Evolutionary conservation across 495 filamentous ascomycete genomes (phyloP), one percentile per base, ranked within the genome.

Genomic region (Delitschia confertaspora): DNA sequence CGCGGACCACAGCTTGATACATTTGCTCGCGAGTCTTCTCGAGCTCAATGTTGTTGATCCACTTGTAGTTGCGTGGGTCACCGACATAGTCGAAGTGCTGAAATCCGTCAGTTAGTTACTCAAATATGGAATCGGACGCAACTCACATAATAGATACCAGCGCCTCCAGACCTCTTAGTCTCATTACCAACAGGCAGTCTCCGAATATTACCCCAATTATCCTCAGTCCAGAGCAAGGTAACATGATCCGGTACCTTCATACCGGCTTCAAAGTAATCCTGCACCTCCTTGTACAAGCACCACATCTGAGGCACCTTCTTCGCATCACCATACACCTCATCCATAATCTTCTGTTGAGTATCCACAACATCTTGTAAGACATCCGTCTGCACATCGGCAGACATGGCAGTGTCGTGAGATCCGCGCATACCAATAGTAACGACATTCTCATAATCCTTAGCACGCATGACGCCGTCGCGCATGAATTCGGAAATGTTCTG

Each of bases 381-480:
- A 5, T 65, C 72, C 22, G 81, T 78, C 34, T 72, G 67, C 33
- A 80, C 66, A 40, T 69, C 59, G 14, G 74, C 63, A 6, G 73
- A 61, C 23, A 82, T 62, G 11, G 73, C 71, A 3, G 72, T 78
- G 46, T 85, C 82, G 30, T 80, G 78, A 33, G 68, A 71, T 0
- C 82, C 82, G 25, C 82, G 70, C 79, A 86, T 88, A 18, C 80
- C 82, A 61, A 86, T 70, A 3, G 79, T 85, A 62, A 75, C 78
- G 19, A 80, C 59, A 14, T 68, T 71, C 38, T 80, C 80, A 33
- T 81, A 83, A 0, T 69, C 69, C 57, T 77, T 77, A 4, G 79
- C 73, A 11, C 81, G 68, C 55, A 76, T 48, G 3, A 76, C 76
- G 7, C 82, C 82, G 34, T 80, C 73, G n/a, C 60, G 60, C 59